Evolutionary conservation across 305 asterid species (phyloP).

Genomic region (Fraxinus sp.): DNA sequence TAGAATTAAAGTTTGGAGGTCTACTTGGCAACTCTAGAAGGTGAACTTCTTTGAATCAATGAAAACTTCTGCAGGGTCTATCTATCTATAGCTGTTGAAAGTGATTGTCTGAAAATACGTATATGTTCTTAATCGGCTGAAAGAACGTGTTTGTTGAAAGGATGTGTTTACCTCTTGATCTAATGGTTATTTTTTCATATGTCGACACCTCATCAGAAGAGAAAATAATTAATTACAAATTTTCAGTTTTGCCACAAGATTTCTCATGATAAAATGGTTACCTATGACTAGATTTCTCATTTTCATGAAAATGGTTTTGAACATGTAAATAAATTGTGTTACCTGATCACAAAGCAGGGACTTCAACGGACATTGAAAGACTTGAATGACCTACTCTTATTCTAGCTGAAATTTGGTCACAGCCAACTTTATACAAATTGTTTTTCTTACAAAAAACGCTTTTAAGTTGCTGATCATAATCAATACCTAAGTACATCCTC

Average conservation of each 20-base stretch:
- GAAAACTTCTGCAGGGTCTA: not conserved
- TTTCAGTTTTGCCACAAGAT: not conserved
- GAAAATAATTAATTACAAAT: not conserved
- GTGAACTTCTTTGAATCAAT: not conserved
- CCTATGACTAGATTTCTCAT: not conserved
- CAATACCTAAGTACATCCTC: not conserved
- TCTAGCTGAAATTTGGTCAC: not conserved
- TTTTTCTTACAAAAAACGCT: not conserved
- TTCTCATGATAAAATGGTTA: not conserved
- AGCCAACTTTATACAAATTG: not conserved
- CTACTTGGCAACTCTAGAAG: not conserved
- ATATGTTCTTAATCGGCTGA: not conserved
- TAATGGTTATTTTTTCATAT: not conserved
- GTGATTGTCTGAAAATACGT: not conserved
- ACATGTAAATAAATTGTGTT: not conserved
- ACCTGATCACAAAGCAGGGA: not conserved
- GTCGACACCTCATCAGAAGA: not conserved
- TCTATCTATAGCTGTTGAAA: not conserved
- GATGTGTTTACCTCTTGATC: not conserved
- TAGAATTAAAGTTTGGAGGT: not conserved
- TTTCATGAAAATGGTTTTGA: not conserved
- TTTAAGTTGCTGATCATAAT: not conserved
- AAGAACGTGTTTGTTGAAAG: not conserved
- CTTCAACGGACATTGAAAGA: not conserved
- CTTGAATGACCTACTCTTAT: not conserved